A percentile compares a stretch with the other conserved stretches of the same genome.
These are phyloP conservation scores for Cudoniella acicularis DNA, from an alignment of 495 filamentous ascomycete species.

Conservation along the genomic window DNA sequence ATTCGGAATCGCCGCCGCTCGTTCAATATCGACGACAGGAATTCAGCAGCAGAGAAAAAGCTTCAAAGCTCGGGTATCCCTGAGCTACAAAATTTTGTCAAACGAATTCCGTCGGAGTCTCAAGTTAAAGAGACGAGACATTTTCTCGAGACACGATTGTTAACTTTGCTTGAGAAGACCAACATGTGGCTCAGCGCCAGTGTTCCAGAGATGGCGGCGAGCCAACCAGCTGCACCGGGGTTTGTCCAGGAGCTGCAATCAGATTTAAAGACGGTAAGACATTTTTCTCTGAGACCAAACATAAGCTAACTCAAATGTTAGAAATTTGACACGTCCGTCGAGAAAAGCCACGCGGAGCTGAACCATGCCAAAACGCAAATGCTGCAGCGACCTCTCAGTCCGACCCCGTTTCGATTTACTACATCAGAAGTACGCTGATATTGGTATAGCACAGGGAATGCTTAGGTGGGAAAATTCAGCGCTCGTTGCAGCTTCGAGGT, in stretches of 20 bases:
- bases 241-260: constrained; percentile 2
- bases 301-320: neutral
- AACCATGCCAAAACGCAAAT: neutral
- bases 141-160: neutral
- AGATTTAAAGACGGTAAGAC: constrained; percentile 1
- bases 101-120: neutral
- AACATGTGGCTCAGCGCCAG: constrained; percentile 7
- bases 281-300: neutral
- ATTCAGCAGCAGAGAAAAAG: neutral
- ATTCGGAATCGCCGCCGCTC: neutral
- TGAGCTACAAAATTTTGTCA: constrained; percentile 1
- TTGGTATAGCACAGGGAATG: neutral
- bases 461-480: neutral
- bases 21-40: constrained; percentile 1
- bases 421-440: neutral
- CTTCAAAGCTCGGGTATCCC: neutral
- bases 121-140: constrained; percentile 10
- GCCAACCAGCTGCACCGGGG: neutral
- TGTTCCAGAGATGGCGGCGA: neutral
- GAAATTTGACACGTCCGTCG: constrained; percentile 1
- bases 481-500: neutral
- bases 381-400: neutral
- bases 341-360: neutral
- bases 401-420: neutral
- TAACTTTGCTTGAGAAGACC: constrained; percentile 1